Percentiles rank a stretch among this genome's conserved stretches.
These are phyloP conservation scores for Psilocybe sp. DNA, from an alignment of 768 basidiomycete genomes.

Conservation along the genomic window DNA sequence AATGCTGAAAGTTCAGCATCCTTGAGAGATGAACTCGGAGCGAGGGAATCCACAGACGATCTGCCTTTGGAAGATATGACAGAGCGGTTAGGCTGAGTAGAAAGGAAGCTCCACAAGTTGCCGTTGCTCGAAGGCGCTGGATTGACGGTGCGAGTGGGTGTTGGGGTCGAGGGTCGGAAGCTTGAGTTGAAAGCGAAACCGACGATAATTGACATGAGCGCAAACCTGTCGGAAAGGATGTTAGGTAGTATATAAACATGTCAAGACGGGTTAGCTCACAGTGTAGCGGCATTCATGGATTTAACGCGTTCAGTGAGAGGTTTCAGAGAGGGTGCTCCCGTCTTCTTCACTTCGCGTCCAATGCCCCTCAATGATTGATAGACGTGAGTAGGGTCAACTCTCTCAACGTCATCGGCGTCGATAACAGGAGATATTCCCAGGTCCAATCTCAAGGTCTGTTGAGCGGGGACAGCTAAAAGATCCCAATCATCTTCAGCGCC, in stretches of 20 bases:
- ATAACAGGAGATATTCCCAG: slow-evolving; percentile 36
- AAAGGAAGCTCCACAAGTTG: slow-evolving; percentile 39
- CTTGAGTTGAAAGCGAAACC: slow-evolving; percentile 53
- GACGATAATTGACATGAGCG: slow-evolving; percentile 67
- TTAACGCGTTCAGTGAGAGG: slow-evolving; percentile 40
- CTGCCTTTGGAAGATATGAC: slow-evolving; percentile 23
- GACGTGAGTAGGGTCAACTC: slow-evolving; percentile 38
- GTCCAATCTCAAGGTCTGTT: slow-evolving; percentile 37
- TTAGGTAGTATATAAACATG: slow-evolving; percentile 9
- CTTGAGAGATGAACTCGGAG: slow-evolving; percentile 38
- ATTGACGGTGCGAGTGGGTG: slow-evolving; percentile 30
- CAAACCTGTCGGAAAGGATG: slow-evolving; percentile 45
- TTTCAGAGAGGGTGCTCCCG: slow-evolving; percentile 22
- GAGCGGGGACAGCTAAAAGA: slow-evolving; percentile 36
- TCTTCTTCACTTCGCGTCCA: slow-evolving; percentile 35
- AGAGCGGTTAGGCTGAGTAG: slow-evolving; percentile 37
- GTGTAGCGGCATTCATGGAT: slow-evolving; percentile 56
- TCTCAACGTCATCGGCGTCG: slow-evolving; percentile 42
- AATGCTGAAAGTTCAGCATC: slow-evolving; percentile 53
- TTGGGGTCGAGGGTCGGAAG: slow-evolving; percentile 35
- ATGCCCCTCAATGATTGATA: slow-evolving; percentile 46
- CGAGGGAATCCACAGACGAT: slow-evolving; percentile 24
- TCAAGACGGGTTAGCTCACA: slow-evolving; percentile 44
- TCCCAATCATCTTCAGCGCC: slow-evolving; percentile 44
- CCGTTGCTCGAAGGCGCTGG: slow-evolving; percentile 18